Conservation (phyloP, 306 rosid genomes). For the Geum urbanum region DNA sequence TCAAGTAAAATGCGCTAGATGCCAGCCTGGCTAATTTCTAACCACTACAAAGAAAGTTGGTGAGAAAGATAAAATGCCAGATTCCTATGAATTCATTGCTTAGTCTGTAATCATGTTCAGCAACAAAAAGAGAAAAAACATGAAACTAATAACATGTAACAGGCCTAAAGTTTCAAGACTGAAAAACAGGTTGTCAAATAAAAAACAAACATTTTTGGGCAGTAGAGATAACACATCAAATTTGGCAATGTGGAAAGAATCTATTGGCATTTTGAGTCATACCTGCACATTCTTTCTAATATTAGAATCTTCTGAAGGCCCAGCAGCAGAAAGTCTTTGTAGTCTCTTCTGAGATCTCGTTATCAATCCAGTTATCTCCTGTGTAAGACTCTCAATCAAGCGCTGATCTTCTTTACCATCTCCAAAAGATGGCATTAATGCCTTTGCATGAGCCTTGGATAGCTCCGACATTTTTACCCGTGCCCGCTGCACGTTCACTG, state of each 20-base stretch:
- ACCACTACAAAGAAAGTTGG: neutral
- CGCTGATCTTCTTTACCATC: constrained; percentile 90
- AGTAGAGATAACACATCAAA: constrained; percentile 3
- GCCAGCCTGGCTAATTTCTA: neutral
- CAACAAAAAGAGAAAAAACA: neutral
- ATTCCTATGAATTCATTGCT: neutral
- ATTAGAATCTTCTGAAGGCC: constrained; percentile 93
- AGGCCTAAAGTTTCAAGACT: neutral
- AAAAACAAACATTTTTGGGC: neutral
- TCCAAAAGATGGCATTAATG: constrained; percentile 94
- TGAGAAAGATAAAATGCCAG: neutral
- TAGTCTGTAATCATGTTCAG: neutral
- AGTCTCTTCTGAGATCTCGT: constrained; percentile 76
- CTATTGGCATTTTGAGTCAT: constrained; percentile 13
- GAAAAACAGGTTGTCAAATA: neutral
- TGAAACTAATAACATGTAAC: neutral
- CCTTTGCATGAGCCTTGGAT: constrained; percentile 86
- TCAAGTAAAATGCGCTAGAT: neutral
- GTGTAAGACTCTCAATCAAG: constrained; percentile 74
- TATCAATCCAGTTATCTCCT: constrained; percentile 76
- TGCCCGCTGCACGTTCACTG: constrained; percentile 77
- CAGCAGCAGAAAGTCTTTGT: constrained; percentile 69
- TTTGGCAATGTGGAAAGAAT: constrained; percentile 11
- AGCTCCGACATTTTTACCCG: constrained; percentile 76
- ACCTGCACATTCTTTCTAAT: constrained; percentile 98